Conservation (phyloP, 176 grass and related monocot species). For the Bromus sterilis region DNA sequence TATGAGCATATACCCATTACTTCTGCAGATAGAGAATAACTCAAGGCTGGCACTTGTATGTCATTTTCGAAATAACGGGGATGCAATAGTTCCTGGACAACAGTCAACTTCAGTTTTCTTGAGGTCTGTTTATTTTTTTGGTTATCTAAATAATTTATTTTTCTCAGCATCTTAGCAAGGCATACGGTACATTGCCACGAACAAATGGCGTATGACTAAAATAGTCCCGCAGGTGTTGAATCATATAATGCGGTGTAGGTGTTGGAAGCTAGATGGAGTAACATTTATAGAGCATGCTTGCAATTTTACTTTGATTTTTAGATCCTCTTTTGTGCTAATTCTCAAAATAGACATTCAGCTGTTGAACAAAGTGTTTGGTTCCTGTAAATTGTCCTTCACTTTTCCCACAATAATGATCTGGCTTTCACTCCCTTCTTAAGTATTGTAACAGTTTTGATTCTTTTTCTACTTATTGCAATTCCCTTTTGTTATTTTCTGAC, state of each 20-base stretch:
- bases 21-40: conserved; percentile 72
- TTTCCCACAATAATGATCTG: background rate
- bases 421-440: background rate
- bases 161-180: conserved; percentile 18
- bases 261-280: background rate
- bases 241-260: background rate
- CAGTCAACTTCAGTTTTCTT: conserved; percentile 67
- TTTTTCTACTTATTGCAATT: background rate
- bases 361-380: background rate
- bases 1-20: conserved; percentile 21
- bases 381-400: background rate
- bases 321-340: background rate
- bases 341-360: conserved; percentile 3
- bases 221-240: background rate
- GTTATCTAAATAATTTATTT: background rate
- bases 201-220: background rate
- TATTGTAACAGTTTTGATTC: background rate
- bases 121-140: conserved; percentile 45
- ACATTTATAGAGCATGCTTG: conserved; percentile 4
- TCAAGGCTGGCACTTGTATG: conserved; percentile 75
- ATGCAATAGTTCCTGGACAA: conserved; percentile 56
- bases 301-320: background rate
- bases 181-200: background rate
- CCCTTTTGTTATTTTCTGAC: background rate
- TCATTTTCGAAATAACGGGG: conserved; percentile 60